These are phyloP conservation scores for Penicillium daleae DNA, from an alignment of 495 filamentous ascomycete genomes.

Conservation along the genomic window DNA sequence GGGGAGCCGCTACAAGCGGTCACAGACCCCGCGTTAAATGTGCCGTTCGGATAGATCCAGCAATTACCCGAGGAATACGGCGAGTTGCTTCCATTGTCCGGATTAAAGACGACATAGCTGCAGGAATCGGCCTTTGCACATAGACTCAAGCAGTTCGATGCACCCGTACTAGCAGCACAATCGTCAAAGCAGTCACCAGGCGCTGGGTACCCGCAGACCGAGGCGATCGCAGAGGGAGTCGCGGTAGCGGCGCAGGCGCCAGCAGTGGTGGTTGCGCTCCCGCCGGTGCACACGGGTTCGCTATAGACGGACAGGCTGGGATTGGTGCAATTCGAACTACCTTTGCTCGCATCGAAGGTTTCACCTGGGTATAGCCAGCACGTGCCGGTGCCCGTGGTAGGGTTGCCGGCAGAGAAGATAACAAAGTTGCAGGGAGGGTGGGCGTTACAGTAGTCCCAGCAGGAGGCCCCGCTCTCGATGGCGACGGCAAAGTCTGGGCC, in stretches of 20 bases:
- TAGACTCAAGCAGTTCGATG: slow-evolving; percentile 28
- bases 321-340: slow-evolving; percentile 23
- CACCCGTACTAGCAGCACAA: slow-evolving; percentile 29
- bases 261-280: slow-evolving; percentile 31
- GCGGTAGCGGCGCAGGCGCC: slow-evolving; percentile 31
- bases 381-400: slow-evolving; percentile 24
- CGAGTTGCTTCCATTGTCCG: slow-evolving; percentile 21
- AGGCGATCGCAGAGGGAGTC: slow-evolving; percentile 35
- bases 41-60: slow-evolving; percentile 34
- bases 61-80: slow-evolving; percentile 28
- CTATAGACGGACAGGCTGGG: slow-evolving; percentile 25
- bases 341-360: slow-evolving; percentile 27
- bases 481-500: slow-evolving; percentile 27
- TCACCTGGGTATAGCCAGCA: slow-evolving; percentile 37
- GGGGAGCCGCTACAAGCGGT: slow-evolving; percentile 25
- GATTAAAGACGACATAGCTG: slow-evolving; percentile 33
- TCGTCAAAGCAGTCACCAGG: slow-evolving; percentile 22
- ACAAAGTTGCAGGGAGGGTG: slow-evolving; percentile 34
- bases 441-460: slow-evolving; percentile 37
- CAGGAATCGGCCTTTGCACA: slow-evolving; percentile 33
- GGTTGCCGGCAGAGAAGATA: slow-evolving; percentile 31
- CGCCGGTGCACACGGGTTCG: slow-evolving; percentile 24
- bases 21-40: slow-evolving; percentile 23
- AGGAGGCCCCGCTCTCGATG: slow-evolving; percentile 19
- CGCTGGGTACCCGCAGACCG: slow-evolving; percentile 34